phyloP scores from a whole-genome alignment of 2,329 filamentous ascomycete genomes.

The Penicillium sp. region DNA sequence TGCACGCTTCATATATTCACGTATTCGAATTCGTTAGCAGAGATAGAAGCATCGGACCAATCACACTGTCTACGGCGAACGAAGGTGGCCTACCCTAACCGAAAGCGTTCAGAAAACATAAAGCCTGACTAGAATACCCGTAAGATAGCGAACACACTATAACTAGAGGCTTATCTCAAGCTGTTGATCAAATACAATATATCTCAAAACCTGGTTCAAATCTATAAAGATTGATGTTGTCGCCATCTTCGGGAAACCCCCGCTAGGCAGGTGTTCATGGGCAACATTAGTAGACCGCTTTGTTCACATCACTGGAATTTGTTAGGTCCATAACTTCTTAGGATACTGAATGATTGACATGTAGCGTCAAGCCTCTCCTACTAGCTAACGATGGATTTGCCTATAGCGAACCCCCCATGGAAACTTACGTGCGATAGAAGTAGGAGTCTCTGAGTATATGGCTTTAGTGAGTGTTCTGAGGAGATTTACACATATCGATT shows the following conservation, averaged over 20 bases:
- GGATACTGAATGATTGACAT: not conserved
- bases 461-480: not conserved
- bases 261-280: not conserved
- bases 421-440: not conserved
- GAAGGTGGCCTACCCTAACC: not conserved
- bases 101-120: not conserved
- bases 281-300: too few relatives aligned
- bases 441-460: not conserved
- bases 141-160: not conserved
- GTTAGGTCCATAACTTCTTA: not conserved
- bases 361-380: not conserved
- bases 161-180: not conserved
- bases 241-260: not conserved
- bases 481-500: not conserved
- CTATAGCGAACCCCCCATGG: not conserved
- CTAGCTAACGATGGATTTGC: not conserved
- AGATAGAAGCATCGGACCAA: not conserved
- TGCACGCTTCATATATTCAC: not conserved
- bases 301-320: not conserved
- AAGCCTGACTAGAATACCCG: not conserved
- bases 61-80: not conserved
- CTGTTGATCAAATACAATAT: not conserved
- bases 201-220: not conserved
- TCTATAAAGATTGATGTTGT: not conserved
- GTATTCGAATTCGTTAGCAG: too few relatives aligned